Conservation (phyloP, 2,329 filamentous ascomycete genomes). For the Nothophoma quercina region DNA sequence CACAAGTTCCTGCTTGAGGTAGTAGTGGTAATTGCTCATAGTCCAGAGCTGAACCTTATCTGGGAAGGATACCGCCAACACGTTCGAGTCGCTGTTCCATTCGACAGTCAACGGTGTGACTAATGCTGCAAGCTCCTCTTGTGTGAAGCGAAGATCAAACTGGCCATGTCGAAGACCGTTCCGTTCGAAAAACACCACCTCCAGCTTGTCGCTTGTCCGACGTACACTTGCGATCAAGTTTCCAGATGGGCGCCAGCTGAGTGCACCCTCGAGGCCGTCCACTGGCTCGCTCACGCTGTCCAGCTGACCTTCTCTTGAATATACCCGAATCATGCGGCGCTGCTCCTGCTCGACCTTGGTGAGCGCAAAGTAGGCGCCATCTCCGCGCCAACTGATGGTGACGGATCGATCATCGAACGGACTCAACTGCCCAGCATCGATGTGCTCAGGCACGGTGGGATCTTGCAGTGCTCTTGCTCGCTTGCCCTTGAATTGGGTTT, state of each 20-base stretch:
- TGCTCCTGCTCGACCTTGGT: conserved; percentile 75
- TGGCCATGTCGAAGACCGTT: conserved; percentile 97
- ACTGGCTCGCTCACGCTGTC: conserved; percentile 96
- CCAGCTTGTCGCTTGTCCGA: conserved; percentile 70
- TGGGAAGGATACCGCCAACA: conserved; percentile 79
- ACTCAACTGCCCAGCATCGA: conserved; percentile 83
- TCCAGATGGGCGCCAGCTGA: conserved; percentile 91
- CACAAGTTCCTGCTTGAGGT: conserved; percentile 86
- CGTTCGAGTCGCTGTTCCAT: conserved; percentile 94
- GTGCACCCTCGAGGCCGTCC: conserved; percentile 82
- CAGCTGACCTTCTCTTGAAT: conserved; percentile 85
- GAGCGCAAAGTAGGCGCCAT: conserved; percentile 88
- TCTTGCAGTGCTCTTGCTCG: conserved; percentile 86
- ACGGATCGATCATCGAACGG: conserved; percentile 73
- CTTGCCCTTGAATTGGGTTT: conserved; percentile 96
- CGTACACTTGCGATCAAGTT: conserved; percentile 91
- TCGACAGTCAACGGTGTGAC: conserved; percentile 69
- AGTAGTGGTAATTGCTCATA: conserved; percentile 97
- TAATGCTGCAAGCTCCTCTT: conserved; percentile 64
- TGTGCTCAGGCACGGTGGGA: conserved; percentile 90
- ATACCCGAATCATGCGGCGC: conserved; percentile 86
- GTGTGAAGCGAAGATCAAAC: conserved; percentile 77
- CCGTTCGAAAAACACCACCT: conserved; percentile 94
- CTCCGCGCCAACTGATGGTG: conserved; percentile 90
- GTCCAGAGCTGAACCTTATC: conserved; percentile 92